A percentile compares a stretch with the other conserved stretches of the same genome.
phyloP scores from a whole-genome alignment of 106 monocot species.

The Dendrobium catenatum region DNA sequence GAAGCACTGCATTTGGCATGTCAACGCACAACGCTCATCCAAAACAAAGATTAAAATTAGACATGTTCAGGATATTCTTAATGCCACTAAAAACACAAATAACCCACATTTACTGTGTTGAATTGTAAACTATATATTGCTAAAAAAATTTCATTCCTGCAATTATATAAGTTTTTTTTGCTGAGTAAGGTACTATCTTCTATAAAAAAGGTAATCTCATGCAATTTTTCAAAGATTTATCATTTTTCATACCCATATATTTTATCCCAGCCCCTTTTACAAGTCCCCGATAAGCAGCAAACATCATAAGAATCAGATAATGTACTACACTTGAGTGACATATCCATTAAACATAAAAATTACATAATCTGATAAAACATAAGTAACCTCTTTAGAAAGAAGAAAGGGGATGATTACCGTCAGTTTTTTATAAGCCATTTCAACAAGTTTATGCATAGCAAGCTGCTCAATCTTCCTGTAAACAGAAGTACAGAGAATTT shows the following conservation, averaged over 20 bases:
- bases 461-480: conserved; percentile 71
- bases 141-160: background rate
- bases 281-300: background rate
- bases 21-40: too few species aligned
- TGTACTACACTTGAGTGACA: background rate
- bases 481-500: background rate
- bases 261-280: background rate
- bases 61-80: too few species aligned
- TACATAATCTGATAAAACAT: background rate
- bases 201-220: background rate
- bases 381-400: background rate
- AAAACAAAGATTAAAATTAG: too few species aligned
- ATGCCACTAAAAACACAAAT: too few species aligned
- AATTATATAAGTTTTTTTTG: background rate
- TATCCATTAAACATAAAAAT: background rate
- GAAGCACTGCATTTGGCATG: too few species aligned
- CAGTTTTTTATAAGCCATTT: conserved; percentile 57
- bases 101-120: too few species aligned
- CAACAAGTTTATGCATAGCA: conserved; percentile 83
- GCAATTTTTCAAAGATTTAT: background rate
- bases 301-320: background rate
- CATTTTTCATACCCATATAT: background rate
- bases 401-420: conserved; percentile 34
- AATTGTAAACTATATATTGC: background rate
- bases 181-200: background rate